These are phyloP conservation scores for Ustilago shanxiensis DNA, from an alignment of 1,284 basidiomycete species.

Conservation along the genomic window DNA sequence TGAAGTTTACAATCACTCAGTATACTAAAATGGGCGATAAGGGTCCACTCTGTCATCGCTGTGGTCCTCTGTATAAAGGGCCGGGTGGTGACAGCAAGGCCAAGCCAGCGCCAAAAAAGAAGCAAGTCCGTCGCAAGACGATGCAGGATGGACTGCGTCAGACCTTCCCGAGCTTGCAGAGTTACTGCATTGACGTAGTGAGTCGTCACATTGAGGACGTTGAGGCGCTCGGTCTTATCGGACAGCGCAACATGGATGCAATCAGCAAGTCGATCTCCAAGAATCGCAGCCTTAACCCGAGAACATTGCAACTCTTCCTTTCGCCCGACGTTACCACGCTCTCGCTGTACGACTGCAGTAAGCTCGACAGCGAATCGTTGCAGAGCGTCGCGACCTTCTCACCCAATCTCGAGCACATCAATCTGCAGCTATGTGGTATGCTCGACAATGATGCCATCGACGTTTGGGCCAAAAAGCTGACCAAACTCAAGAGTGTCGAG, in stretches of 20 bases:
- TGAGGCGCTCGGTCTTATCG: slow-evolving; percentile 89
- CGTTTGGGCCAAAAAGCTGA: slow-evolving; percentile 78
- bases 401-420: slow-evolving; percentile 68
- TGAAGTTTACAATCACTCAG: slow-evolving; percentile 83
- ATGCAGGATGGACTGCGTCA: slow-evolving; percentile 35
- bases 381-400: slow-evolving; percentile 59
- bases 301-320: slow-evolving; percentile 85
- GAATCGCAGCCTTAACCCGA: slow-evolving; percentile 83
- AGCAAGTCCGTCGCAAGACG: slow-evolving; percentile 36
- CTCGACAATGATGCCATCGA: slow-evolving; percentile 80
- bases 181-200: slow-evolving; percentile 87
- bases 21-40: slow-evolving; percentile 72
- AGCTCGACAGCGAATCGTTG: slow-evolving; percentile 59
- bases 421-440: slow-evolving; percentile 88
- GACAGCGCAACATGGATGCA: slow-evolving; percentile 71
- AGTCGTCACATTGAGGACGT: slow-evolving; percentile 88
- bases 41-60: slow-evolving; percentile 55
- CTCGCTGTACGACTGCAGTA: slow-evolving; percentile 87
- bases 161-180: slow-evolving; percentile 78
- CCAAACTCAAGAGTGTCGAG: slow-evolving; percentile 79
- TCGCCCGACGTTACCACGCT: slow-evolving; percentile 78
- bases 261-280: slow-evolving; percentile 79
- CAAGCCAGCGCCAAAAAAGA: slow-evolving; percentile 42
- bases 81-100: slow-evolving; percentile 31
- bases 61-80: slow-evolving; percentile 47